Evolutionary conservation across 306 rosid species (phyloP), one percentile per base, ranked within the genome.

Genomic region (Trifolium subterraneum): DNA sequence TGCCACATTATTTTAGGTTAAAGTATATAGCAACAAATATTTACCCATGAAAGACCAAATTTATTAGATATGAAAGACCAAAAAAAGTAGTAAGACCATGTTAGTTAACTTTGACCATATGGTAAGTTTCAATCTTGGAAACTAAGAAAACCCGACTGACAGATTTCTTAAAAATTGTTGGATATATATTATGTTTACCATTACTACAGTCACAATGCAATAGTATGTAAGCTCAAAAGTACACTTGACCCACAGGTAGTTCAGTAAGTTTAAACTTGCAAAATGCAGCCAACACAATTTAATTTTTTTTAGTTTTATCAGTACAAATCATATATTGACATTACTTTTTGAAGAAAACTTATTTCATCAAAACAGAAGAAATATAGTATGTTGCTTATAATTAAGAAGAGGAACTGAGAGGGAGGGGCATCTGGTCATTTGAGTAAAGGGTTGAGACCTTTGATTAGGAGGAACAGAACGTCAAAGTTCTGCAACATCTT

Each of bases 121-220:
- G 39, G 4, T 36, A 68, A 36, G 9, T 59, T 44, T 15, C 15
- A 56, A 67, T 48, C 18, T 48, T 56, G 35, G 23, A 61, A 35
- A 65, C 56, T 12, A 78, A 61, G 56, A 72, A 77, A 15, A 59
- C 22, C 41, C 23, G 14, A 58, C 18, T 16, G 15, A 59, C 29
- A 68, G 47, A 36, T 36, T 36, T 36, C 39, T 36, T 8, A 36
- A 6, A 36, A 36, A 36, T 6, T 36, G 39, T 29, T 29, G 6
- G 33, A 29, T 29, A 29, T 29, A 29, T 29, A 27, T 3, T 29
- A n/a, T n/a, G 33, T 29, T 29, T 29, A 29, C 33, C 4, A 29
- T 29, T 29, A 29, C 33, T 29, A 29, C 33, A 4, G 1, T 29
- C 29, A 68, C 18, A 68, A 33, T 58, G 35, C 9, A 22, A 19